Base-by-base conservation (phyloP, 257 asterid genomes). In the Petunia secreta region DNA sequence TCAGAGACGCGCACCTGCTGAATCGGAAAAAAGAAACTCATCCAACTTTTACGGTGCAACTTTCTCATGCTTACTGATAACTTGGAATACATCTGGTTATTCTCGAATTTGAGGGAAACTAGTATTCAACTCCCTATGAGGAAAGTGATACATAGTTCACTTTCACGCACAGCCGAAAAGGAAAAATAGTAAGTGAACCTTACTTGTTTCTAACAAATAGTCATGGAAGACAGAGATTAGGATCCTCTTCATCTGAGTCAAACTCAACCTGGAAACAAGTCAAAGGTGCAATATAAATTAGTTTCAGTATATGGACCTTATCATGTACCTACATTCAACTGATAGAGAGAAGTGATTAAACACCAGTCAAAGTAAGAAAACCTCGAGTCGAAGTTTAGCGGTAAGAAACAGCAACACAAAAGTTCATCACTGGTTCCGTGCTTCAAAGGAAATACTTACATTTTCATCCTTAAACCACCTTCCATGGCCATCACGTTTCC, bases 171-270 rank as follows among this genome's bases (percentile, higher is more conserved):
- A 62, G 15, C 59, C 48, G 25, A 40, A 71, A 46, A 71, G 43
- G 60, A 50, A 71, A 71, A 48, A 10, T 16, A 71, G 9, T 7
- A 48, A 71, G 40, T 10, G 13, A 71, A 78, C 55, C 39, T 44
- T 64, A 64, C 54, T 53, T 14, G 41, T 52, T 55, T 77, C n/a
- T 73, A 57, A 66, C 4, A 15, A 63, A 52, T 79, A 50, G 75
- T 75, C 79, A 34, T 84, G 84, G 58, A 80, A 87, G 84, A 82
- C 88, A 48, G 41, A 85, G 39, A 67, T 93, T 93, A 6, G 97
- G 97, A 85, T 93, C 94, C 86, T 93, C 97, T 84, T 93, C 97
- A 76, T 90, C 97, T 34, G 97, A 93, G 82, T 91, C 97, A 77
- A 93, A 93, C 82, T 93, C 97, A 14, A 87, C 97, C 97, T 91